Conservation (phyloP, 2,329 filamentous ascomycete species). For the Monosporascus sp. region DNA sequence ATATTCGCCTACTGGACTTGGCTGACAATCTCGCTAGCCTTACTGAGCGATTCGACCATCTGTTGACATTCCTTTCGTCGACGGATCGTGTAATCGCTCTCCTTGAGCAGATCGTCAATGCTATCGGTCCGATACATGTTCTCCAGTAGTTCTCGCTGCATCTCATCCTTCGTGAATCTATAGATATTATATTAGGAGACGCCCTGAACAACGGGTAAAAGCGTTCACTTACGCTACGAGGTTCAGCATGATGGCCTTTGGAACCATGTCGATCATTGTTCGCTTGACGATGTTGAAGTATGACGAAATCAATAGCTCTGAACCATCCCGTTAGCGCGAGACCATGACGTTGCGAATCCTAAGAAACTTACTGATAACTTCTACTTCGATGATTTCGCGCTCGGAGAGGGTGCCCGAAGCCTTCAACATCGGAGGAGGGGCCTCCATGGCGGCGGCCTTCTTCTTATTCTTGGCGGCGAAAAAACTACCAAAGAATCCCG, state of each 20-base stretch:
- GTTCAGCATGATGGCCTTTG: slow-evolving; percentile 97
- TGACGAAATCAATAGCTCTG: slow-evolving; percentile 89
- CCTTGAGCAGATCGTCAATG: slow-evolving; percentile 90
- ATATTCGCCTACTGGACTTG: slow-evolving; percentile 51
- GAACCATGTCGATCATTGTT: slow-evolving; percentile 99
- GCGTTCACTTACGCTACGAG: slow-evolving; percentile 74
- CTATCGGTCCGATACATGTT: slow-evolving; percentile 94
- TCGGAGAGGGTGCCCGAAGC: slow-evolving; percentile 90
- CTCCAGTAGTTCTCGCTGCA: slow-evolving; percentile 94
- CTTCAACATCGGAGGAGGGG: slow-evolving; percentile 87
- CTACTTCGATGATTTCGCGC: slow-evolving; percentile 91
- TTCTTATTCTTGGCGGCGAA: slow-evolving; percentile 99
- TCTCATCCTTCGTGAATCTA: slow-evolving; percentile 93
- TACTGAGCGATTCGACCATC: slow-evolving; percentile 91
- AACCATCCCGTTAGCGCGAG: slow-evolving; percentile 6
- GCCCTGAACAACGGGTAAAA: neutral
- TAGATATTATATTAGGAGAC: slow-evolving; percentile 11
- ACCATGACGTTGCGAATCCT: too few relatives aligned
- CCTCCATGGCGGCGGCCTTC: slow-evolving; percentile 99
- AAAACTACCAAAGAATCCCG: slow-evolving; percentile 96
- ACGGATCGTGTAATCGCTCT: slow-evolving; percentile 93
- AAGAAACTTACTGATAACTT: slow-evolving; percentile 80
- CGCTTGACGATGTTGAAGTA: slow-evolving; percentile 98
- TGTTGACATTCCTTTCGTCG: slow-evolving; percentile 97
- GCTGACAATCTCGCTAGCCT: slow-evolving; percentile 94